These are phyloP conservation scores for Ustilago loliicola DNA, from an alignment of 1,284 basidiomycete genomes.

Conservation along the genomic window DNA sequence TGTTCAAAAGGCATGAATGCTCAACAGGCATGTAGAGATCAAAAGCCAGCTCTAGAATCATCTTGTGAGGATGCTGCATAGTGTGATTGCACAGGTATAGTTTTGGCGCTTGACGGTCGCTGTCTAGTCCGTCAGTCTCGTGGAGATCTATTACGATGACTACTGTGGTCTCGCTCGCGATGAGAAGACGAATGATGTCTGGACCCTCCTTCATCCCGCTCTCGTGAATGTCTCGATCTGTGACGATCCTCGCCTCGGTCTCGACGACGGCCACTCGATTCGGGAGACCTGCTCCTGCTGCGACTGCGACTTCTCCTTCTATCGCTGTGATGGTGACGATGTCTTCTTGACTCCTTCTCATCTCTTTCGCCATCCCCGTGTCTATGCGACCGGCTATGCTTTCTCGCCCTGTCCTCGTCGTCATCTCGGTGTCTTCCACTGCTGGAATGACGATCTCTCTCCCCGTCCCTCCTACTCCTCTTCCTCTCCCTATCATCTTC, in stretches of 20 bases:
- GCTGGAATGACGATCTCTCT: conserved; percentile 12
- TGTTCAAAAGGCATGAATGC: no score
- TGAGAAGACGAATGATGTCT: conserved; percentile 9
- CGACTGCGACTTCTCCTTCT: conserved; percentile 15
- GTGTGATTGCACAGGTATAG: neutral
- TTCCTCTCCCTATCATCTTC: conserved; percentile 9
- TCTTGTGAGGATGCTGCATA: neutral
- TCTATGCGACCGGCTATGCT: conserved; percentile 11
- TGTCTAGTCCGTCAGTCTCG: neutral
- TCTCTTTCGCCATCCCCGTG: conserved; percentile 19
- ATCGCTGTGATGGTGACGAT: conserved; percentile 8
- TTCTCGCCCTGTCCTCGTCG: conserved; percentile 13
- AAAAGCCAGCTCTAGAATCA: neutral
- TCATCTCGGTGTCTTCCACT: conserved; percentile 13
- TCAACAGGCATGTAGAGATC: neutral
- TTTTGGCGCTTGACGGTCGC: neutral
- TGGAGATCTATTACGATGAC: neutral
- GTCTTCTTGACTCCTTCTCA: conserved; percentile 12
- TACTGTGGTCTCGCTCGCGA: neutral
- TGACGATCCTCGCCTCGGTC: conserved; percentile 6
- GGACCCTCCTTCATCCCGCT: neutral
- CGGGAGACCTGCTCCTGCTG: conserved; percentile 37
- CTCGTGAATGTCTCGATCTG: neutral
- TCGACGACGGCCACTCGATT: conserved; percentile 11
- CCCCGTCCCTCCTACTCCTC: conserved; percentile 20